phyloP scores from a whole-genome alignment of 768 basidiomycete species.

The Obba rivulosa region DNA sequence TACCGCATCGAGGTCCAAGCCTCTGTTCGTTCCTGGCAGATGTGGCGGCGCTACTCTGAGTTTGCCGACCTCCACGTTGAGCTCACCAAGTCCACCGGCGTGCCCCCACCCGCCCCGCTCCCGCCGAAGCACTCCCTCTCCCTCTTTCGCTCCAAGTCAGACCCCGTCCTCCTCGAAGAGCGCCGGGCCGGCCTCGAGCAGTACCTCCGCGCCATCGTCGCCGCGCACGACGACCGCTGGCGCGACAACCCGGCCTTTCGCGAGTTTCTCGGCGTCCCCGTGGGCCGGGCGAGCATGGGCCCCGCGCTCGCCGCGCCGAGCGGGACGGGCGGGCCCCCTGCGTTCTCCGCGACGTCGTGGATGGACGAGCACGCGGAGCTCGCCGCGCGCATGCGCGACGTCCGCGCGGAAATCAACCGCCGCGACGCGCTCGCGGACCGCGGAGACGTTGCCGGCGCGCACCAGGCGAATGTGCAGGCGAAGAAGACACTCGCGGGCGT shows the following conservation, averaged over 20 bases:
- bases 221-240: conserved; percentile 79
- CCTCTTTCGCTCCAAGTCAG: conserved; percentile 52
- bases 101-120: conserved; percentile 72
- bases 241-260: conserved; percentile 72
- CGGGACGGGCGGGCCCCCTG: conserved; percentile 24
- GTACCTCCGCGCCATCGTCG: conserved; percentile 84
- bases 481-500: conserved; percentile 80
- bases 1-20: conserved; percentile 84
- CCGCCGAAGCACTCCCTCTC: conserved; percentile 83
- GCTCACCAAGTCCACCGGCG: conserved; percentile 71
- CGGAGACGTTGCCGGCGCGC: conserved; percentile 68
- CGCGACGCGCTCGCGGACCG: conserved; percentile 79
- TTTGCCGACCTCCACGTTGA: conserved; percentile 85
- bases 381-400: conserved; percentile 68
- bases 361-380: conserved; percentile 83
- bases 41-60: conserved; percentile 93
- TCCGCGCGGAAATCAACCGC: conserved; percentile 83
- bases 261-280: conserved; percentile 83
- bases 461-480: conserved; percentile 76
- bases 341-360: conserved; percentile 80
- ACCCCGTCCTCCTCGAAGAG: conserved; percentile 68
- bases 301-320: conserved; percentile 13
- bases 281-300: conserved; percentile 34
- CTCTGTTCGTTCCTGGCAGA: conserved; percentile 87
- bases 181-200: conserved; percentile 70